Percentiles rank a stretch among this genome's conserved stretches.
These are phyloP conservation scores for Calocybe gangraenosa DNA, from an alignment of 768 basidiomycete genomes.

Conservation along the genomic window DNA sequence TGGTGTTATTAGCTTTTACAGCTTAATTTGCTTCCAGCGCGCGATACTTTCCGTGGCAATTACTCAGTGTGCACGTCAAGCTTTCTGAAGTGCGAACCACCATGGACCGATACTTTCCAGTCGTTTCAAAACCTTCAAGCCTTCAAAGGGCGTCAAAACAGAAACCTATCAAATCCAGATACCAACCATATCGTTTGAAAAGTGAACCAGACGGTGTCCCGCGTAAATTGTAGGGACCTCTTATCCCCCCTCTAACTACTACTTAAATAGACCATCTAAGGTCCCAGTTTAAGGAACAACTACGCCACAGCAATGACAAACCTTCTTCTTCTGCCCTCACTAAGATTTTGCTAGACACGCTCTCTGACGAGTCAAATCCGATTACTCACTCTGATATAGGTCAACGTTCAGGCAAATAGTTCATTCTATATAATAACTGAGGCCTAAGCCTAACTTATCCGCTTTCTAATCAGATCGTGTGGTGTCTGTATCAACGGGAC, in stretches of 20 bases:
- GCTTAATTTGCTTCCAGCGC: not conserved
- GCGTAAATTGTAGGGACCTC: constrained; percentile 10
- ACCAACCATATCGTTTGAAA: constrained; percentile 14
- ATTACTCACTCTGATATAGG: constrained; percentile 71
- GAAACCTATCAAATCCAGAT: constrained; percentile 14
- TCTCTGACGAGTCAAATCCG: constrained; percentile 66
- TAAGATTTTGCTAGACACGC: constrained; percentile 54
- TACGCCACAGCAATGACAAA: constrained; percentile 12
- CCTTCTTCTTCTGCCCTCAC: constrained; percentile 46
- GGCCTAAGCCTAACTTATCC: not conserved
- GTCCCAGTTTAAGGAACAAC: constrained; percentile 9
- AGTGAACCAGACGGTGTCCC: not conserved
- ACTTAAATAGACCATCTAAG: constrained; percentile 9
- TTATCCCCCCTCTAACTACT: not conserved
- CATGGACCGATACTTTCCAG: constrained; percentile 23
- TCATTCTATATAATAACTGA: not conserved
- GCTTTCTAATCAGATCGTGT: constrained; percentile 41
- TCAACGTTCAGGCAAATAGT: constrained; percentile 51
- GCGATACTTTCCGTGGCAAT: not conserved
- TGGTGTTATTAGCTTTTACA: not conserved
- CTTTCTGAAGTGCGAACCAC: not conserved
- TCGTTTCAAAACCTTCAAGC: constrained; percentile 15
- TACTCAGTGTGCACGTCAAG: not conserved
- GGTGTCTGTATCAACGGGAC: constrained; percentile 62
- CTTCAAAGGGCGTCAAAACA: constrained; percentile 9